These are phyloP conservation scores for Termitomyces heimii DNA, from an alignment of 768 basidiomycete species.

Conservation along the genomic window DNA sequence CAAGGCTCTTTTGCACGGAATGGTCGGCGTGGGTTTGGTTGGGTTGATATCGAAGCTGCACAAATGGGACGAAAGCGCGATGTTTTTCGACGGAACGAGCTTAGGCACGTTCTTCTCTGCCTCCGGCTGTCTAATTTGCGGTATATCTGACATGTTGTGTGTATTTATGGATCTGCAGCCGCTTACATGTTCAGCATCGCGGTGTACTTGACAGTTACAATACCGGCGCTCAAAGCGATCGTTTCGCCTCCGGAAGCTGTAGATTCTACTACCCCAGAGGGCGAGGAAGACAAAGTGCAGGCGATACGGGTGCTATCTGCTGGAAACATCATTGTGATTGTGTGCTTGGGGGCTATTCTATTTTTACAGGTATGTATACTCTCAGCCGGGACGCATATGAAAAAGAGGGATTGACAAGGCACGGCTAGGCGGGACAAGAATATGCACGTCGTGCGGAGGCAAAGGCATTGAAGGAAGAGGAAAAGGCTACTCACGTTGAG, in stretches of 20 bases:
- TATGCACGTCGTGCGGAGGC: constrained; percentile 66
- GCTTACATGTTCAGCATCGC: constrained; percentile 71
- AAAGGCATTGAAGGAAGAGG: constrained; percentile 24
- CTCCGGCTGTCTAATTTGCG: background rate
- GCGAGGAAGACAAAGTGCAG: constrained; percentile 61
- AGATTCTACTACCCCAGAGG: constrained; percentile 30
- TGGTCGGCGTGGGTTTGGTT: constrained; percentile 72
- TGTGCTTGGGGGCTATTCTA: constrained; percentile 60
- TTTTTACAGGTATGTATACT: constrained; percentile 57
- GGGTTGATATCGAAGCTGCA: constrained; percentile 76
- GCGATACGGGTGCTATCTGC: constrained; percentile 81
- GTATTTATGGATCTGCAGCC: constrained; percentile 31
- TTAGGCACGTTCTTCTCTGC: constrained; percentile 50
- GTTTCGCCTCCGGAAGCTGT: constrained; percentile 46
- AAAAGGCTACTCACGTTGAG: constrained; percentile 13
- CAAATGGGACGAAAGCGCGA: constrained; percentile 87
- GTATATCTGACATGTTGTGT: background rate
- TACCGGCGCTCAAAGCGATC: constrained; percentile 74
- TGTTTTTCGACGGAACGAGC: constrained; percentile 91
- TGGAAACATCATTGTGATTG: constrained; percentile 79
- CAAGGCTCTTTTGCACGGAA: constrained; percentile 85
- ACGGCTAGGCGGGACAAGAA: constrained; percentile 72
- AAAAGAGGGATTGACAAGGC: constrained; percentile 3
- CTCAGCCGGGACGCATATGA: background rate
- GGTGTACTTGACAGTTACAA: constrained; percentile 78